phyloP scores from a whole-genome alignment of 495 filamentous ascomycete genomes.

The Penicillium malachiteum region DNA sequence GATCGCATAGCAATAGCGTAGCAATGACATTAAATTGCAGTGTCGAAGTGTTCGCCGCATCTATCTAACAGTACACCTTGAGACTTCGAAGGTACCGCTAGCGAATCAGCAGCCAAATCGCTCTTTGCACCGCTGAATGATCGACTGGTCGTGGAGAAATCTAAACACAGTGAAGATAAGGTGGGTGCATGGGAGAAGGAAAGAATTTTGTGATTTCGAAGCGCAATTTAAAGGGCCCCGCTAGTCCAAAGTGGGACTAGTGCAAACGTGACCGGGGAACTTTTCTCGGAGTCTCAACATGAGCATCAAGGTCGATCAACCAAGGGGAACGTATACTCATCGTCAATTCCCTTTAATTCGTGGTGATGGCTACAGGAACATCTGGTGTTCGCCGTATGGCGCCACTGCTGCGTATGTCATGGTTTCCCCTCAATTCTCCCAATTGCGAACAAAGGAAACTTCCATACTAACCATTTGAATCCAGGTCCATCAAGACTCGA shows the following conservation, averaged over 20 bases:
- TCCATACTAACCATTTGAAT: conserved; percentile 2
- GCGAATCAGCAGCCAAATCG: conserved; percentile 63
- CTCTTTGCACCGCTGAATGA: conserved; percentile 66
- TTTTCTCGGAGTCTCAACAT: conserved; percentile 40
- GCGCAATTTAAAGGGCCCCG: conserved; percentile 17
- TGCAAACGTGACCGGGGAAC: conserved; percentile 38
- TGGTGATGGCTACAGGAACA: conserved; percentile 44
- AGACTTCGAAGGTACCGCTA: conserved; percentile 64
- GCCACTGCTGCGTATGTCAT: conserved; percentile 39
- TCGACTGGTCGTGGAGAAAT: conserved; percentile 52
- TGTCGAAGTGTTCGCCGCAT: conserved; percentile 53
- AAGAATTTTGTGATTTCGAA: conserved; percentile 12
- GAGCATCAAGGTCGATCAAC: background rate
- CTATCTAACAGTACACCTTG: conserved; percentile 74
- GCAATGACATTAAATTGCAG: background rate
- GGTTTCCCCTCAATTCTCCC: background rate
- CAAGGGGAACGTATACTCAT: conserved; percentile 6
- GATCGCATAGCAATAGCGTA: background rate
- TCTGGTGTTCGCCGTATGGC: conserved; percentile 47
- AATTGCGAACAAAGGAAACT: conserved; percentile 6
- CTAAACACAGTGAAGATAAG: conserved; percentile 64
- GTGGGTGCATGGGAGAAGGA: conserved; percentile 49
- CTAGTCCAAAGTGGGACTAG: conserved; percentile 29
- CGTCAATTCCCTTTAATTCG: conserved; percentile 9
- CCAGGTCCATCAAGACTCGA: conserved; percentile 45